These are phyloP conservation scores for Chrysochromulina tobinii DNA, from an alignment of 78 protist genomes.

Conservation along the genomic window DNA sequence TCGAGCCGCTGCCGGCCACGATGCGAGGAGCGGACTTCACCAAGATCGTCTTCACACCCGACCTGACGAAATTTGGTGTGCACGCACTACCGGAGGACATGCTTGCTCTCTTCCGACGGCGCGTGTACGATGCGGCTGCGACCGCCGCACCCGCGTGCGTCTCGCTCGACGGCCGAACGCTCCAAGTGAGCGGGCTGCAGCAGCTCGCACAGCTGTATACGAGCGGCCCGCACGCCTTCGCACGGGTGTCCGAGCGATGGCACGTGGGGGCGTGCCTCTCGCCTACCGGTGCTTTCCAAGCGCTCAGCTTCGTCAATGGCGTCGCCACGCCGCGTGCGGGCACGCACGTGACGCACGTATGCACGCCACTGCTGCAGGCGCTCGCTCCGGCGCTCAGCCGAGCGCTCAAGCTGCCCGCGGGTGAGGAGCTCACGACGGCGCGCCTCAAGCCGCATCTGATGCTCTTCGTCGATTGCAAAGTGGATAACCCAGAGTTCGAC, in stretches of 20 bases:
- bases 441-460: constrained; percentile 17
- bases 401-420: too few relatives aligned
- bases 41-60: constrained; percentile 32
- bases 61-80: constrained; percentile 6
- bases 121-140: constrained; percentile 53
- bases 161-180: background rate
- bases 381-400: background rate
- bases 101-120: constrained; percentile 15
- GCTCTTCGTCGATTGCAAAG: constrained; percentile 83
- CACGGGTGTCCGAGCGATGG: background rate
- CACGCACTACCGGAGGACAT: constrained; percentile 22
- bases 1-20: background rate
- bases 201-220: too few relatives aligned
- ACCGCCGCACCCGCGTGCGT: background rate
- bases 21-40: constrained; percentile 2
- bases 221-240: too few relatives aligned
- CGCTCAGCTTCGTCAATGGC: constrained; percentile 91
- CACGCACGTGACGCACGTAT: constrained; percentile 83
- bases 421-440: constrained; percentile 52
- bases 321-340: constrained; percentile 94
- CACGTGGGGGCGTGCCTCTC: background rate
- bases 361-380: background rate
- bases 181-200: background rate
- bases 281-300: background rate
- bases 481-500: constrained; percentile 96